Evolutionary conservation across 2,329 filamentous ascomycete genomes (phyloP), one percentile per base, ranked within the genome.

Genomic region (Cyphellophora attinorum): DNA sequence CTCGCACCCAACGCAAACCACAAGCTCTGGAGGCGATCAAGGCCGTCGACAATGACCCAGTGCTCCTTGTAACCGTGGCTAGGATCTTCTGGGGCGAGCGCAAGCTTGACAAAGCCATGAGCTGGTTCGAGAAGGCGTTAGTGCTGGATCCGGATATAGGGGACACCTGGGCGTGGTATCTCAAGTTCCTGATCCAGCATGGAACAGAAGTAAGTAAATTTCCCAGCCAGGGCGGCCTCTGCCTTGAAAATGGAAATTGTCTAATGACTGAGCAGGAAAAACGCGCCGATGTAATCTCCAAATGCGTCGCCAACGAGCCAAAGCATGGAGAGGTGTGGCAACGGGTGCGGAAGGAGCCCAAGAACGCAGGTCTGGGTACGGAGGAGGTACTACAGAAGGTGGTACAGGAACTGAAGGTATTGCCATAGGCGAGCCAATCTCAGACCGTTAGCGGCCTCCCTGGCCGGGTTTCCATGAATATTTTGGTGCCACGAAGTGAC

Each of bases 151-250:
- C 80, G 21, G 88, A 96, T 56, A 65, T 77, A 33, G 91, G 91
- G 33, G 93, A 98, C 63, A 83, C 79, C 8, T 98, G 93, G 93
- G 89, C 86, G 13, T 98, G 89, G 89, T 98, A 95, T 59, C 91
- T 86, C 59, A 88, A 89, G 58, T 98, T 96, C 57, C 55, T 96
- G 45, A 57, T 78, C 47, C 85, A 95, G 67, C 88, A 98, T 61
- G 93, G 91, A 6, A 95, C 86, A 4, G 80, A 85, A 45, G 66
- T 70, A 53, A 51, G 64, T 58, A 16, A 34, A 15, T n/a, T 25
- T 25, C n/a, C 21, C n/a, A 8, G 21, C 21, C 8, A 8, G 8
- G 21, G 21, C 8, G n/a, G n/a, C n/a, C n/a, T n/a, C n/a, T n/a
- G n/a, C n/a, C n/a, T n/a, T n/a, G n/a, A n/a, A n/a, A 25, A 25